Conservation (phyloP, 2,329 filamentous ascomycete species). For the Leptosphaerulina australis region DNA sequence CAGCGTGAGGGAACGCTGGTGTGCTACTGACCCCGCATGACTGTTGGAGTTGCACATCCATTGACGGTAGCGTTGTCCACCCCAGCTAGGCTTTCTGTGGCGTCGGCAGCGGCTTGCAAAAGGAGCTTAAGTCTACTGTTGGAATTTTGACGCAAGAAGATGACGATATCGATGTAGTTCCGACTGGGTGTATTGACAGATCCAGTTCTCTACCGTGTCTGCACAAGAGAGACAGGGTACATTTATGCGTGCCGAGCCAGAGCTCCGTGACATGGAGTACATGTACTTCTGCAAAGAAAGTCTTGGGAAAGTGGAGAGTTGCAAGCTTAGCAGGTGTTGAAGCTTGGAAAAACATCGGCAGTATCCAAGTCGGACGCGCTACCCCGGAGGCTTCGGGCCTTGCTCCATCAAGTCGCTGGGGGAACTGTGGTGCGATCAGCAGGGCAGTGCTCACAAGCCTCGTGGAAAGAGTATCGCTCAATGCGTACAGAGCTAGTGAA, state of each 20-base stretch:
- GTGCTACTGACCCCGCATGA: conserved; percentile 39
- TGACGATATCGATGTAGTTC: conserved; percentile 33
- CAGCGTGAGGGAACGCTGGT: conserved; percentile 24
- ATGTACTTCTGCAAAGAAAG: conserved; percentile 12
- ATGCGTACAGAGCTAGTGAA: conserved; percentile 21
- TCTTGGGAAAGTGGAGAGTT: conserved; percentile 15
- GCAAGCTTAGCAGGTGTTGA: conserved; percentile 11
- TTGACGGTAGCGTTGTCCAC: conserved; percentile 13
- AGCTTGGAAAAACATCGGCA: conserved; percentile 5
- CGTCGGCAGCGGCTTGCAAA: conserved; percentile 37
- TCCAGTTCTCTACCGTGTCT: conserved; percentile 4
- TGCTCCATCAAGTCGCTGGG: conserved; percentile 24
- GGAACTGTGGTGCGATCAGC: conserved; percentile 31
- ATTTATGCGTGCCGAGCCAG: conserved; percentile 2
- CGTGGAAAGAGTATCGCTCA: conserved; percentile 21
- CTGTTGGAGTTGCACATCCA: conserved; percentile 20
- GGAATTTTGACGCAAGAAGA: conserved; percentile 26
- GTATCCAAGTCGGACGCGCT: conserved; percentile 12
- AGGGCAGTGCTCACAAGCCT: conserved; percentile 24
- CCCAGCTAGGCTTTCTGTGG: conserved; percentile 17
- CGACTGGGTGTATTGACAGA: conserved; percentile 13
- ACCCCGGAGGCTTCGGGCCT: conserved; percentile 23
- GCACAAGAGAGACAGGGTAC: conserved; percentile 20
- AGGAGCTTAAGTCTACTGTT: conserved; percentile 40
- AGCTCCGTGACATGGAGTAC: conserved; percentile 6